These are phyloP conservation scores for Cyberlindnera mycetangii DNA, from an alignment of 805 yeast species.

Conservation along the genomic window DNA sequence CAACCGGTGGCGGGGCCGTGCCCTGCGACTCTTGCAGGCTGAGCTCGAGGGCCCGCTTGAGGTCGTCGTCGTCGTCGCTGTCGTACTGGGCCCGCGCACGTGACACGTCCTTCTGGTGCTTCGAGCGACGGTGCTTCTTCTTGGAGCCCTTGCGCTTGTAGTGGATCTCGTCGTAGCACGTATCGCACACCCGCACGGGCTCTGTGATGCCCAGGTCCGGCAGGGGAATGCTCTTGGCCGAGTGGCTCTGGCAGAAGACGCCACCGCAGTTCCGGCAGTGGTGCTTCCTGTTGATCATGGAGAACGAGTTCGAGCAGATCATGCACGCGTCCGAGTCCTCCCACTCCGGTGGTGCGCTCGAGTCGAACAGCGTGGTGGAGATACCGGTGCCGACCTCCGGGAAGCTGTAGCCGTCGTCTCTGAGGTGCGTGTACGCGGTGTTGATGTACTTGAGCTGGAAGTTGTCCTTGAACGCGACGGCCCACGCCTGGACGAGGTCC, in stretches of 20 bases:
- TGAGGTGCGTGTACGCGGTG: conserved; percentile 56
- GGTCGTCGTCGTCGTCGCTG: conserved; percentile 69
- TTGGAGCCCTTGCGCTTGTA: conserved; percentile 32
- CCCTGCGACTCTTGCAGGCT: conserved; percentile 57
- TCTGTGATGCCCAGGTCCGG: conserved; percentile 84
- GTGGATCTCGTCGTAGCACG: conserved; percentile 66
- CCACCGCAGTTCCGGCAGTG: conserved; percentile 98
- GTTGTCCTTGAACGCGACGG: conserved; percentile 65
- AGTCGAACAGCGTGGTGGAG: conserved; percentile 62
- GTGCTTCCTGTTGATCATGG: conserved; percentile 85
- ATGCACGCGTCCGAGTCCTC: conserved; percentile 92
- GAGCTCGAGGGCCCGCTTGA: conserved; percentile 73
- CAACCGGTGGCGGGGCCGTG: conserved; percentile 24
- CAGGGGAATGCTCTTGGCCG: conserved; percentile 66
- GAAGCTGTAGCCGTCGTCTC: conserved; percentile 61
- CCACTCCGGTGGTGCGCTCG: conserved; percentile 97
- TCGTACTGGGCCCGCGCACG: conserved; percentile 26
- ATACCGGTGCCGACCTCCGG: conserved; percentile 45
- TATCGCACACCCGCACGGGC: conserved; percentile 92
- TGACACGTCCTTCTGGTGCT: conserved; percentile 26
- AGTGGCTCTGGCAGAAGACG: conserved; percentile 82
- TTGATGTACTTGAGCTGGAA: conserved; percentile 63
- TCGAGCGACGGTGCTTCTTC: conserved; percentile 21
- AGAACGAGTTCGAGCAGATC: conserved; percentile 81
- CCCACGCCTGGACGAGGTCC: conserved; percentile 73